Percentiles rank a stretch among this genome's conserved stretches.
phyloP scores from a whole-genome alignment of 2,329 filamentous ascomycete genomes.

The Penicillium sp. region DNA sequence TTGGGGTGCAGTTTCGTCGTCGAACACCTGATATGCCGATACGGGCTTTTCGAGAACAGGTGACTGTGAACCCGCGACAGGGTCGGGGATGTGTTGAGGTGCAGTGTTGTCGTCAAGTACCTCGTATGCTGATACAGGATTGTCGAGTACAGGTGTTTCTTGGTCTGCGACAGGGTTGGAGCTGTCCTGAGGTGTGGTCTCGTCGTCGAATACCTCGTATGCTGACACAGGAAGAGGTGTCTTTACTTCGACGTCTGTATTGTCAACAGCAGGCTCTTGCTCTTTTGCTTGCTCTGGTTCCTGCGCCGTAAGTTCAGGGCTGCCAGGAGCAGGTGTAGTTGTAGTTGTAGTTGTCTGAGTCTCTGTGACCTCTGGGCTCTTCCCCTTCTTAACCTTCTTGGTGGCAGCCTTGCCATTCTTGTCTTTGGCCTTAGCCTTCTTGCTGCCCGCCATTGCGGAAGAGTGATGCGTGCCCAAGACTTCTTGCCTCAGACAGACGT shows the following conservation, averaged over 20 bases:
- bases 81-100: neutral
- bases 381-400: slow-evolving; percentile 37
- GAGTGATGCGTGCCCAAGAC: slow-evolving; percentile 33
- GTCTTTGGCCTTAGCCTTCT: slow-evolving; percentile 31
- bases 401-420: slow-evolving; percentile 26
- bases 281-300: slow-evolving; percentile 18
- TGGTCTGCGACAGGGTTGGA: neutral
- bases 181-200: neutral
- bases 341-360: slow-evolving; percentile 24
- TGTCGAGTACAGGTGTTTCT: neutral
- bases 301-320: slow-evolving; percentile 17
- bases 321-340: slow-evolving; percentile 20
- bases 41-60: neutral
- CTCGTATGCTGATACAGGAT: neutral
- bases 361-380: slow-evolving; percentile 27
- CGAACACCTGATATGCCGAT: neutral
- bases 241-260: slow-evolving; percentile 6
- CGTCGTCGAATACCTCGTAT: slow-evolving; percentile 3
- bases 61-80: neutral
- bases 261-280: neutral
- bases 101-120: neutral
- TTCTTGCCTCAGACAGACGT: slow-evolving; percentile 24
- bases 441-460: slow-evolving; percentile 31
- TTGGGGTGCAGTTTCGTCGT: neutral
- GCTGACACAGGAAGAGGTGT: slow-evolving; percentile 4